These are phyloP conservation scores for Plasmodium cynomolgi DNA, from an alignment of 169 alveolate species.

Conservation along the genomic window DNA sequence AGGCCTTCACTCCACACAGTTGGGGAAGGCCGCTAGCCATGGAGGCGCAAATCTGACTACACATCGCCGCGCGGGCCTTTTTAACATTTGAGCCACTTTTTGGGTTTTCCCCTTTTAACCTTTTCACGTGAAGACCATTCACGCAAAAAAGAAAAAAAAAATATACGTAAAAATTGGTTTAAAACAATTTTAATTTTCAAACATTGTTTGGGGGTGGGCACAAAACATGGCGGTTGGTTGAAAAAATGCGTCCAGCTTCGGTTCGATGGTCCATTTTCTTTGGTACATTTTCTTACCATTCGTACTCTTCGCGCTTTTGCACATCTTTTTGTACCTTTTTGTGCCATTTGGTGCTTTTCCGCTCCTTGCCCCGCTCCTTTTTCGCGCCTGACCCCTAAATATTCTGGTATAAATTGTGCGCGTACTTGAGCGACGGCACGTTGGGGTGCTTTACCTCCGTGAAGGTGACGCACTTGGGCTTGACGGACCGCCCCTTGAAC, in stretches of 20 bases:
- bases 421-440: slow-evolving; percentile 92
- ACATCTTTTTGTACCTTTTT: not conserved
- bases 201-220: not conserved
- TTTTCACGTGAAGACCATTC: not conserved
- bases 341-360: not conserved
- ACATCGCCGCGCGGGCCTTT: not conserved
- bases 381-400: not conserved
- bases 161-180: not conserved
- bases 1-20: not conserved
- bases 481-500: slow-evolving; percentile 76
- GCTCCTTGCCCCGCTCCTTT: not conserved
- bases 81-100: not conserved
- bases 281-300: not conserved
- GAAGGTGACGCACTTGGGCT: slow-evolving; percentile 89
- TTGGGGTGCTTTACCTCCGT: slow-evolving; percentile 92
- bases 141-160: not conserved
- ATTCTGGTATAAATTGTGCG: slow-evolving; percentile 78
- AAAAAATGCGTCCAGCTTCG: not conserved
- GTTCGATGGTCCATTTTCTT: not conserved
- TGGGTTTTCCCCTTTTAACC: not conserved
- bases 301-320: not conserved
- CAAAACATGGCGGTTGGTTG: not conserved
- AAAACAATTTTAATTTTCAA: not conserved
- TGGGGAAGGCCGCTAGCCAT: not conserved
- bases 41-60: not conserved